Percentiles rank a stretch among this genome's conserved stretches.
These are phyloP conservation scores for Alternaria rosae DNA, from an alignment of 2,329 filamentous ascomycete genomes.

Conservation along the genomic window DNA sequence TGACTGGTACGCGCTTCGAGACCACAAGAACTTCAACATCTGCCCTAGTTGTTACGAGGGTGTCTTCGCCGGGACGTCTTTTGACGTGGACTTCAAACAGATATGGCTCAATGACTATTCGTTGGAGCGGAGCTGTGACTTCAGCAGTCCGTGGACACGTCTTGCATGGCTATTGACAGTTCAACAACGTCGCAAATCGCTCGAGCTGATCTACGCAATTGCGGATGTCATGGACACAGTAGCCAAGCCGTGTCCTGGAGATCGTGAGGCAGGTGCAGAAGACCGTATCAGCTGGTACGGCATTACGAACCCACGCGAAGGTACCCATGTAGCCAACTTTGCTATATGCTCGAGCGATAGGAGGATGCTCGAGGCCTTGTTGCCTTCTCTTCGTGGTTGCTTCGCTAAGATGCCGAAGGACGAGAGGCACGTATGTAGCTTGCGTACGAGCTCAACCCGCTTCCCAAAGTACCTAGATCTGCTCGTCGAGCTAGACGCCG, in stretches of 20 bases:
- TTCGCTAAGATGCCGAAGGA: constrained; percentile 58
- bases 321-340: constrained; percentile 72
- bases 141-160: constrained; percentile 82
- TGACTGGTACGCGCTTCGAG: constrained; percentile 82
- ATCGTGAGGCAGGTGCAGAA: constrained; percentile 56
- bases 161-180: constrained; percentile 83
- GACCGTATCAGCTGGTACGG: constrained; percentile 74
- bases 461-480: constrained; percentile 65
- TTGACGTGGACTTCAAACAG: constrained; percentile 70
- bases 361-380: constrained; percentile 72
- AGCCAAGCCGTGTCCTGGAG: constrained; percentile 64
- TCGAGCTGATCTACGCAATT: constrained; percentile 74
- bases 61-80: constrained; percentile 73
- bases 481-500: constrained; percentile 62
- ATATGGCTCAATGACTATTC: constrained; percentile 65
- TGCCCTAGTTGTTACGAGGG: constrained; percentile 80
- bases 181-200: constrained; percentile 70
- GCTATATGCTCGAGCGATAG: constrained; percentile 78
- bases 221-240: constrained; percentile 66
- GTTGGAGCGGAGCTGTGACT: constrained; percentile 73
- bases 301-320: constrained; percentile 71
- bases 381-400: constrained; percentile 73
- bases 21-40: constrained; percentile 75
- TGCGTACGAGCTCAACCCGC: constrained; percentile 68
- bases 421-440: constrained; percentile 66